A percentile compares a stretch with the other conserved stretches of the same genome.
Evolutionary conservation across 2,329 filamentous ascomycete species (phyloP).

Genomic region (Colletotrichum cuscutae): DNA sequence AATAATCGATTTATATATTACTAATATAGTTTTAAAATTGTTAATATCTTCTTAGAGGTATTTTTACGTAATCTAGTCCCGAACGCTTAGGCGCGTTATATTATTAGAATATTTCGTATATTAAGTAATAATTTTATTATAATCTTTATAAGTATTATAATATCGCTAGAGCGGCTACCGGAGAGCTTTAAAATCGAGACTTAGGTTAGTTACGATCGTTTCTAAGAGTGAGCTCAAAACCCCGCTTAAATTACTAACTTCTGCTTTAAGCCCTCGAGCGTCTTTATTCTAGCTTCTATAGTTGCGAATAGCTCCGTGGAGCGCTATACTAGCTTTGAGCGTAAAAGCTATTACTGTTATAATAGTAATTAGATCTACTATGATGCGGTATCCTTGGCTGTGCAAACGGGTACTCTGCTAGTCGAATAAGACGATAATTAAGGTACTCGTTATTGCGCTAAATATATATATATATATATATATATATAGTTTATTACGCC

Average conservation of each 20-base stretch:
- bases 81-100: not conserved
- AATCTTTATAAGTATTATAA: constrained; percentile 22
- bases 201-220: not conserved
- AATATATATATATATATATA: too few species aligned
- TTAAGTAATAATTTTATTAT: constrained; percentile 18
- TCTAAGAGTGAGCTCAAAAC: constrained; percentile 1
- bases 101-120: constrained; percentile 9
- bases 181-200: constrained; percentile 1
- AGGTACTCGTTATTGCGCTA: too few species aligned
- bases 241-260: not conserved
- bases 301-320: not conserved
- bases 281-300: not conserved
- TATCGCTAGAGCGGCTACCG: not conserved
- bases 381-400: not conserved
- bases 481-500: too few species aligned
- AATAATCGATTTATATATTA: too few species aligned
- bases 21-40: too few species aligned
- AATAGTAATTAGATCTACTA: not conserved
- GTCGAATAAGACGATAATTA: too few species aligned
- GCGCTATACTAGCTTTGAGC: not conserved
- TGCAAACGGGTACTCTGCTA: too few species aligned
- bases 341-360: not conserved
- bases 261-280: constrained; percentile 2
- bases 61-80: constrained; percentile 5
- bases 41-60: constrained; percentile 34